Evolutionary conservation across 768 basidiomycete species (phyloP).

Genomic region (Rhizopogon rudus): DNA sequence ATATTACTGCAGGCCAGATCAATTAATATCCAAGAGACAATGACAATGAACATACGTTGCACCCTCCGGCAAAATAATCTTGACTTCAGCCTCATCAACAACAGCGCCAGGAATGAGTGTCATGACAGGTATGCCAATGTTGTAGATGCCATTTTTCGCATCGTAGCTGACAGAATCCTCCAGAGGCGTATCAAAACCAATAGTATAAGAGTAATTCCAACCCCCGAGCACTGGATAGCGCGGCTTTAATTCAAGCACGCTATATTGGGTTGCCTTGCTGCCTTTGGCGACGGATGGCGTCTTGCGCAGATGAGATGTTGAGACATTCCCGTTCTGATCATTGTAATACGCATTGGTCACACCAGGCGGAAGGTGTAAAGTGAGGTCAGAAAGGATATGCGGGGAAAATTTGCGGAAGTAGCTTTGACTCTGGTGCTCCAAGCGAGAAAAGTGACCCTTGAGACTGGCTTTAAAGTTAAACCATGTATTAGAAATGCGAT

Average conservation of each 20-base stretch:
- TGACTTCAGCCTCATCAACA: slow-evolving; percentile 74
- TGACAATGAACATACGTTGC: slow-evolving; percentile 63
- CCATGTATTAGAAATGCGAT: background rate
- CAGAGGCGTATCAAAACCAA: slow-evolving; percentile 91
- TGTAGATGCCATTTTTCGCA: slow-evolving; percentile 55
- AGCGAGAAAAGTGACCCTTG: slow-evolving; percentile 93
- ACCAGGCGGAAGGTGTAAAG: slow-evolving; percentile 78
- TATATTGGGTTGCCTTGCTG: slow-evolving; percentile 47
- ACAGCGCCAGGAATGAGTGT: slow-evolving; percentile 76
- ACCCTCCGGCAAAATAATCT: slow-evolving; percentile 89
- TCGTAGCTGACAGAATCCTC: slow-evolving; percentile 68
- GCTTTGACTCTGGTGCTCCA: slow-evolving; percentile 75
- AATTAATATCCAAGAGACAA: slow-evolving; percentile 5
- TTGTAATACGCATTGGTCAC: slow-evolving; percentile 84
- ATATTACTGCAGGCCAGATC: slow-evolving; percentile 54
- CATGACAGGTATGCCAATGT: slow-evolving; percentile 82
- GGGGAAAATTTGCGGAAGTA: slow-evolving; percentile 64
- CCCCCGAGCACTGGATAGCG: slow-evolving; percentile 93
- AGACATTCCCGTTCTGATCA: slow-evolving; percentile 94
- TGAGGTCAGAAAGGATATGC: slow-evolving; percentile 68
- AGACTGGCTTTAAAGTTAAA: slow-evolving; percentile 46
- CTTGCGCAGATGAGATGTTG: slow-evolving; percentile 80
- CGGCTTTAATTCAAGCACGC: slow-evolving; percentile 77
- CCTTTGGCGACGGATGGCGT: slow-evolving; percentile 60
- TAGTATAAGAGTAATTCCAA: slow-evolving; percentile 95